Evolutionary conservation across 1,284 basidiomycete genomes (phyloP).

Genomic region (Ganoderma multipileum): DNA sequence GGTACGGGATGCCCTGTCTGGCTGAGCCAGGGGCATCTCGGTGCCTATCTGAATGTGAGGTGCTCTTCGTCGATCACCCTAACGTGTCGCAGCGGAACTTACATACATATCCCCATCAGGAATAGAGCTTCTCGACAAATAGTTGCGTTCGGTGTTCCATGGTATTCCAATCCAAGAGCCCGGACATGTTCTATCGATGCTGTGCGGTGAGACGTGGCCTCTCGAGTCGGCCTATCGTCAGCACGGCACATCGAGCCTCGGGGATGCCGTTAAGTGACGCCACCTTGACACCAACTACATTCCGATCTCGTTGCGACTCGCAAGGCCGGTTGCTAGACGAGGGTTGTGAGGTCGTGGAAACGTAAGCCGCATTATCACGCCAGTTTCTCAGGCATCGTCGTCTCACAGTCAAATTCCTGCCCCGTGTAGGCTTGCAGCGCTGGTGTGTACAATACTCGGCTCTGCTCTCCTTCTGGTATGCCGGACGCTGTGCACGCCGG

Average conservation of each 20-base stretch:
- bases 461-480: neutral
- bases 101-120: neutral
- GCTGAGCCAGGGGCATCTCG: neutral
- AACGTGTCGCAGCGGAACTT: neutral
- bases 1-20: neutral
- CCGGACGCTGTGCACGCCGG: neutral
- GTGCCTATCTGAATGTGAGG: neutral
- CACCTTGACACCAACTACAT: neutral
- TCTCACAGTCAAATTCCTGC: conserved; percentile 1
- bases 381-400: neutral
- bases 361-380: neutral
- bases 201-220: neutral
- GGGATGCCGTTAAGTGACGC: neutral
- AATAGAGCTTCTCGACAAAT: neutral
- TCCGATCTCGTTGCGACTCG: conserved; percentile 1
- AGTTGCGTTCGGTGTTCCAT: neutral
- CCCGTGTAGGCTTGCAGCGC: neutral
- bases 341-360: neutral
- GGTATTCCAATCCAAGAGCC: neutral
- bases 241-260: neutral
- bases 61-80: neutral
- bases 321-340: neutral
- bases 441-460: neutral
- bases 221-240: neutral
- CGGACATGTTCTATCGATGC: neutral